Base-by-base conservation (phyloP, 108 stramenopile genomes). In the Chaetoceros tenuissimus region DNA sequence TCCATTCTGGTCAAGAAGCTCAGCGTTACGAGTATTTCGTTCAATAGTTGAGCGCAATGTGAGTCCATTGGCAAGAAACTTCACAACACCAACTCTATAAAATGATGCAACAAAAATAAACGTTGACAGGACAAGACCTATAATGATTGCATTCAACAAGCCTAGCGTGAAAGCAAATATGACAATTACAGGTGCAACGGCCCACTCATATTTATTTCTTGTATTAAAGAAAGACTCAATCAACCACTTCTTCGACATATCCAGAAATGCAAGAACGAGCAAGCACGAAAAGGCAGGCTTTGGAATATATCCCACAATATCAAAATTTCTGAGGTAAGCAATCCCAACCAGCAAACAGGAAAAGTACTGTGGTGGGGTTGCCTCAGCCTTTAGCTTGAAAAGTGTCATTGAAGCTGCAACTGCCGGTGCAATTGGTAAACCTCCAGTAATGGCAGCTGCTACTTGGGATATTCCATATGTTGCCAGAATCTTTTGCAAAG, bases 241-340 rank as follows among this genome's bases (percentile, higher is more conserved):
- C 51, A 84, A 71, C 80, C 78, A 84, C 5, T 71, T 77, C 26
- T 62, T 22, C 18, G 67, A 40, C 50, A 81, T 67, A 44, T 87
- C 82, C 10, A 84, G 57, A 17, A 66, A 74, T 0, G 80, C 69
- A 30, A 87, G 55, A 17, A 84, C 78, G 13, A 87, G 64, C 45
- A 87, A 59, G 22, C 73, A 77, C n/a, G 86, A 84, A 69, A 87
- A 87, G 10, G 86, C 80, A 8, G 69, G 73, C 53, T 87, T 87
- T 8, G 86, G 86, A 51, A 87, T 77, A 61, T 78, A 87, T 5
- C 63, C 54, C 7, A 81, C 75, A 18, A 84, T 31, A 21, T 59
- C 48, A 66, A 87, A 84, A 62, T 81, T 70, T 24, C 66, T 66
- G 17, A 79, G 48, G 44, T 87, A 84, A 58, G 76, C 81, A 2